Conservation (phyloP, 2,329 filamentous ascomycete genomes). For the Teratosphaeria pseudoeucalypti region DNA sequence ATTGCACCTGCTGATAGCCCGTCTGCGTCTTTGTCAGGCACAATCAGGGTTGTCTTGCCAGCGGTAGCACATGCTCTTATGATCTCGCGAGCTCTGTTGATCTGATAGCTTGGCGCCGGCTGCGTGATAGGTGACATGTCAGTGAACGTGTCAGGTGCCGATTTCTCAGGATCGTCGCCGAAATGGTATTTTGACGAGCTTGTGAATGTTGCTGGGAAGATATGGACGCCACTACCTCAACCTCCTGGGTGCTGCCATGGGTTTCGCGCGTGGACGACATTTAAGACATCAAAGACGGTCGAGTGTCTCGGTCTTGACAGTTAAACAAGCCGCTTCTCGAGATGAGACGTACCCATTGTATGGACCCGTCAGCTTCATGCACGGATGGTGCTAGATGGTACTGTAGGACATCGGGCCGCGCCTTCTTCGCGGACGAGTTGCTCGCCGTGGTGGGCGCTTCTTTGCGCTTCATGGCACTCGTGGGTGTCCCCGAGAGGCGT, state of each 20-base stretch:
- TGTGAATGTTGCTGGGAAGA: too few species aligned
- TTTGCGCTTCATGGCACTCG: constrained; percentile 17
- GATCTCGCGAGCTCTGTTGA: constrained; percentile 45
- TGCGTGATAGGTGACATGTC: constrained; percentile 37
- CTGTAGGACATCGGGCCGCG: constrained; percentile 29
- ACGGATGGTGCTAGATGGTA: constrained; percentile 36
- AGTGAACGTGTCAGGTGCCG: background rate
- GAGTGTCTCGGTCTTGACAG: too few species aligned
- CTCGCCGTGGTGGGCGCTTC: constrained; percentile 6
- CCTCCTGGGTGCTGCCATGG: too few species aligned
- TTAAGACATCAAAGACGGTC: too few species aligned
- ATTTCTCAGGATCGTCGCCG: too few species aligned
- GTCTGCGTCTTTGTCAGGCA: constrained; percentile 61
- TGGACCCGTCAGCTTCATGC: constrained; percentile 33
- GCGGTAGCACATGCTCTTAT: constrained; percentile 47
- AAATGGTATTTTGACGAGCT: too few species aligned
- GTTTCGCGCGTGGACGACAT: too few species aligned
- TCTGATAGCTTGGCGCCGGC: constrained; percentile 50
- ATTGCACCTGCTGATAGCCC: constrained; percentile 52
- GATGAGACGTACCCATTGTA: background rate
- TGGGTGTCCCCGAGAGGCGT: background rate
- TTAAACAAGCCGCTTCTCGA: too few species aligned
- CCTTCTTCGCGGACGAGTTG: constrained; percentile 18
- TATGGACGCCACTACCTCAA: too few species aligned
- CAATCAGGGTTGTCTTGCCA: constrained; percentile 45